Evolutionary conservation across 2,329 filamentous ascomycete species (phyloP).

Genomic region (Fusarium haematococcum): DNA sequence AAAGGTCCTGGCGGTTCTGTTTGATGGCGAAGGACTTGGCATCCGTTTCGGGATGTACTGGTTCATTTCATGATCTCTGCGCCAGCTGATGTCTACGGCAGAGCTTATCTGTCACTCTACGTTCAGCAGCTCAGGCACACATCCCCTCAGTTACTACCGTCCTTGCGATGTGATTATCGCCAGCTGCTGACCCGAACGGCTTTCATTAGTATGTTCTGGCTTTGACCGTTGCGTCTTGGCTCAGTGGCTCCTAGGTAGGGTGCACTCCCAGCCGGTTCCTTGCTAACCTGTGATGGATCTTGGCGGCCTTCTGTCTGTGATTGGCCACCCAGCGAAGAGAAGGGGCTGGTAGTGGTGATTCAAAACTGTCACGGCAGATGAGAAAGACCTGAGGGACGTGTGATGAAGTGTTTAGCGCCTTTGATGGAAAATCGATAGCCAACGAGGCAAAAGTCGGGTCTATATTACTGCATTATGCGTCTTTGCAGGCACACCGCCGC

Average conservation of each 20-base stretch:
- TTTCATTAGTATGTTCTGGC: slow-evolving; percentile 16
- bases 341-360: slow-evolving; percentile 34
- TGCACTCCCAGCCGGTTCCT: slow-evolving; percentile 21
- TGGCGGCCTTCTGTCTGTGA: slow-evolving; percentile 19
- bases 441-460: slow-evolving; percentile 25
- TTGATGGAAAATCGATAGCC: slow-evolving; percentile 23
- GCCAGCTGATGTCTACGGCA: neutral
- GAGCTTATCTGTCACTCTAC: slow-evolving; percentile 6
- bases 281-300: slow-evolving; percentile 35
- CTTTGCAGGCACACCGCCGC: slow-evolving; percentile 40
- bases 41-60: neutral
- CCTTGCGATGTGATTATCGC: slow-evolving; percentile 29
- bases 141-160: slow-evolving; percentile 6
- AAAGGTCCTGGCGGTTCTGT: slow-evolving; percentile 7
- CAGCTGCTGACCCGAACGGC: slow-evolving; percentile 23
- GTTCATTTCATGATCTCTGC: neutral
- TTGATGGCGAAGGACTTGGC: neutral
- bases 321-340: slow-evolving; percentile 31
- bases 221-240: slow-evolving; percentile 32
- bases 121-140: slow-evolving; percentile 1
- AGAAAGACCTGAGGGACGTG: slow-evolving; percentile 20
- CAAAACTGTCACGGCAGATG: slow-evolving; percentile 40
- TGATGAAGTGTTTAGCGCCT: slow-evolving; percentile 37
- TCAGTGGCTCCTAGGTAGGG: slow-evolving; percentile 17
- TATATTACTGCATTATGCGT: slow-evolving; percentile 33